Percentiles rank a stretch among this genome's conserved stretches.
These are phyloP conservation scores for Proteromonas lacertae DNA, from an alignment of 352 stramenopile genomes.

Conservation along the genomic window DNA sequence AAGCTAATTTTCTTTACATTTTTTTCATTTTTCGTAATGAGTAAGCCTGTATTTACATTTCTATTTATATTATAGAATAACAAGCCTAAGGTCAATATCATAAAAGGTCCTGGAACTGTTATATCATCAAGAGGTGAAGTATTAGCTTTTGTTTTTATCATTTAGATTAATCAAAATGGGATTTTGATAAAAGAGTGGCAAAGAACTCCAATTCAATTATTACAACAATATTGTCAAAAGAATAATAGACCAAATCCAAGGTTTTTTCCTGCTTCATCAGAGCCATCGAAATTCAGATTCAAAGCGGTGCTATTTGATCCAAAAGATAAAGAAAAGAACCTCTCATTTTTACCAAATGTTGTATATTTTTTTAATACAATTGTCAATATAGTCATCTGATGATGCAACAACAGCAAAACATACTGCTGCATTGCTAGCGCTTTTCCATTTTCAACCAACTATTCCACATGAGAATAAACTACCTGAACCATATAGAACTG, in stretches of 20 bases:
- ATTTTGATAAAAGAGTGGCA: slow-evolving; percentile 4
- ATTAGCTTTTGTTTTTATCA: too few relatives aligned
- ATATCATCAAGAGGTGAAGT: too few relatives aligned
- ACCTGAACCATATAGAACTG: slow-evolving; percentile 62
- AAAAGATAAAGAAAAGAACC: slow-evolving; percentile 59
- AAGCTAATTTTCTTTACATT: too few relatives aligned
- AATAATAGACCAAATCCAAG: slow-evolving; percentile 28
- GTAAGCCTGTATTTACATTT: too few relatives aligned
- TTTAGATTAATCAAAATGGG: too few relatives aligned
- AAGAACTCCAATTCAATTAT: slow-evolving; percentile 41
- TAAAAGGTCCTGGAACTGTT: too few relatives aligned
- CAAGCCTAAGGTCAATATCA: too few relatives aligned
- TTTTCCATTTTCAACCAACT: slow-evolving; percentile 58
- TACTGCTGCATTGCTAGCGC: slow-evolving; percentile 43
- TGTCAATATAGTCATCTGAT: slow-evolving; percentile 14
- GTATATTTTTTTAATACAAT: too few relatives aligned
- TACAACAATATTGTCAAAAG: slow-evolving; percentile 59
- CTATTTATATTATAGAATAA: too few relatives aligned
- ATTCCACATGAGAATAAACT: slow-evolving; percentile 70
- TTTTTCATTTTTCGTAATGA: too few relatives aligned
- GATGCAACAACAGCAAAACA: slow-evolving; percentile 47
- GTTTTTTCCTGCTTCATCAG: slow-evolving; percentile 1
- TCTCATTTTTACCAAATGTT: slow-evolving; percentile 60
- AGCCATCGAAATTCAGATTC: slow-evolving; percentile 10
- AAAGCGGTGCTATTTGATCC: slow-evolving; percentile 44